Percentiles rank a stretch among this genome's conserved stretches.
phyloP scores from a whole-genome alignment of 2,329 filamentous ascomycete genomes.

The Cladosporium sp. region DNA sequence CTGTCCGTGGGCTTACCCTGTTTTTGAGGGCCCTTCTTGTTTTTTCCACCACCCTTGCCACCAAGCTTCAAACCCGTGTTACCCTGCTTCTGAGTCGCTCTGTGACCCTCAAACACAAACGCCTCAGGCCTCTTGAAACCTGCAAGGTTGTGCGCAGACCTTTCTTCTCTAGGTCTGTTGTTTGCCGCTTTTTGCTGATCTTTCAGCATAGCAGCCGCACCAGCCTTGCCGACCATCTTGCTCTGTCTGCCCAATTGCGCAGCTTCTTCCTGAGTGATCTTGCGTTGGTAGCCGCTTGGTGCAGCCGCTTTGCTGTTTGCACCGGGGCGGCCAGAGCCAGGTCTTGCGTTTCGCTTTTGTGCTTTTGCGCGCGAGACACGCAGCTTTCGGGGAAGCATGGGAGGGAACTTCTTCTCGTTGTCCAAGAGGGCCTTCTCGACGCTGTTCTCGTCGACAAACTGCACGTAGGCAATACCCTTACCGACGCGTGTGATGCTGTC shows the following conservation, averaged over 20 bases:
- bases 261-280: slow-evolving; percentile 67
- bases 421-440: slow-evolving; percentile 89
- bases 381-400: slow-evolving; percentile 84
- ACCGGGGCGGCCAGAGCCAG: slow-evolving; percentile 33
- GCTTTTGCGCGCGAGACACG: slow-evolving; percentile 86
- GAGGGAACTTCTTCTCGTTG: slow-evolving; percentile 89
- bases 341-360: slow-evolving; percentile 51
- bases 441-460: slow-evolving; percentile 83
- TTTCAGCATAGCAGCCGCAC: slow-evolving; percentile 51
- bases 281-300: slow-evolving; percentile 63
- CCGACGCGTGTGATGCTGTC: slow-evolving; percentile 89
- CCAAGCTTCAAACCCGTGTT: slow-evolving; percentile 62
- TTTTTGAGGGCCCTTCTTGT: slow-evolving; percentile 48
- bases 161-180: slow-evolving; percentile 17
- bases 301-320: slow-evolving; percentile 26
- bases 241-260: slow-evolving; percentile 71
- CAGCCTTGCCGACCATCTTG: slow-evolving; percentile 72
- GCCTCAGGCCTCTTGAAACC: slow-evolving; percentile 62
- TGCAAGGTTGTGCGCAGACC: slow-evolving; percentile 12
- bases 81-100: slow-evolving; percentile 67
- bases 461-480: slow-evolving; percentile 96
- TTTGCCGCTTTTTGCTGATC: slow-evolving; percentile 30
- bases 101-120: slow-evolving; percentile 78
- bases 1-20: slow-evolving; percentile 44
- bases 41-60: slow-evolving; percentile 45